Conservation (phyloP, 768 basidiomycete species). For the Mycena epipterygia region DNA sequence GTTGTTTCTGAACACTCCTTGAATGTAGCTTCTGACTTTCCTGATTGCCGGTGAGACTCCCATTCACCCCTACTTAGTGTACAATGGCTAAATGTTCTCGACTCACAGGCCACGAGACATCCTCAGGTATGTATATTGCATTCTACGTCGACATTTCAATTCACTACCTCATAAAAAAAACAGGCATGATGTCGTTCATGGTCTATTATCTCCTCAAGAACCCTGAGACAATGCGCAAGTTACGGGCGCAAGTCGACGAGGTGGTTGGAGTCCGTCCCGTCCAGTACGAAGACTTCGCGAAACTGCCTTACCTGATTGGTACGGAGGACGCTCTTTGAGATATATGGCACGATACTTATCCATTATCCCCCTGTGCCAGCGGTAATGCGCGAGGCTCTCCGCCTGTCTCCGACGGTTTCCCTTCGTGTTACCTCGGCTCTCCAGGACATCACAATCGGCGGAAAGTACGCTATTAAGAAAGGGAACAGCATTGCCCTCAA, state of each 20-base stretch:
- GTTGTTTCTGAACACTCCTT: not conserved
- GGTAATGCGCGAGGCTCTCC: slow-evolving; percentile 53
- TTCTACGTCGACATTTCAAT: no score
- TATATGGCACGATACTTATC: no score
- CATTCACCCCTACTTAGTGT: no score
- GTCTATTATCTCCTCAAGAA: slow-evolving; percentile 59
- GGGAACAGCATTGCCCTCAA: slow-evolving; percentile 46
- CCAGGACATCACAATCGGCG: slow-evolving; percentile 53
- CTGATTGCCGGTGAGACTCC: not conserved
- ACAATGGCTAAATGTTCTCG: not conserved
- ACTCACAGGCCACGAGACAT: slow-evolving; percentile 41
- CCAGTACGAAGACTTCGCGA: slow-evolving; percentile 52
- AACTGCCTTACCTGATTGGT: slow-evolving; percentile 58
- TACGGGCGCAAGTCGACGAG: slow-evolving; percentile 62
- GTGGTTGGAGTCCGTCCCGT: slow-evolving; percentile 57
- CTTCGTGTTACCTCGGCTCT: slow-evolving; percentile 50
- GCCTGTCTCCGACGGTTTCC: slow-evolving; percentile 56
- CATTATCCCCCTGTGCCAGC: no score
- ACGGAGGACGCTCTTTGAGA: not conserved
- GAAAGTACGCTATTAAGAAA: slow-evolving; percentile 55
- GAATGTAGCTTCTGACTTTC: slow-evolving; percentile 56
- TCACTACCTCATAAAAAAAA: not conserved
- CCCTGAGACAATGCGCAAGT: slow-evolving; percentile 55
- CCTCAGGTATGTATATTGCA: slow-evolving; percentile 39
- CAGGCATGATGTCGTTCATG: slow-evolving; percentile 56